Base-by-base conservation (phyloP, 495 filamentous ascomycete species). In the Penicillium robsamsonii region DNA sequence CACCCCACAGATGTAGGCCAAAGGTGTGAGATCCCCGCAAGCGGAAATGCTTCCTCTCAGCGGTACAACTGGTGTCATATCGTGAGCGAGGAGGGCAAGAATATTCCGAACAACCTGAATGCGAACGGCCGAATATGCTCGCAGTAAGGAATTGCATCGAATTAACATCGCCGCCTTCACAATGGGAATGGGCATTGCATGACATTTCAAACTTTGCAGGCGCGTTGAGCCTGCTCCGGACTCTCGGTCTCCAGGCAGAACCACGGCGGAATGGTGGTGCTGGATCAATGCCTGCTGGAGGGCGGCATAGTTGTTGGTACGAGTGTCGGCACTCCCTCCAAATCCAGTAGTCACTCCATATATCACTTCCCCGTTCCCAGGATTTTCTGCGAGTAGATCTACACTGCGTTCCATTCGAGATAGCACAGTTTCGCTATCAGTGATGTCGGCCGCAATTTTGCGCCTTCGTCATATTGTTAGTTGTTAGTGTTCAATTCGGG, bases 261-360 rank as follows among this genome's bases (percentile, higher is more conserved):
- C 29, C 29, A 31, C 29, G 29, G 29, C 29, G 9, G 29, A 31
- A 31, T 31, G 29, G 29, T 31, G 29, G 9, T 31, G 29, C 29
- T 31, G 29, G 29, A 31, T 31, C 29, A 31, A 31, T 31, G 29
- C 29, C 29, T 31, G 29, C 29, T 31, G 29, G 9, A 31, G 29
- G 29, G 29, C 29, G 29, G 29, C 29, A 31, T 31, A 31, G 9
- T 31, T 8, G 29, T 62, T 61, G 18, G 59, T 79, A 5, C 81
- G 70, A 0, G 76, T 74, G 55, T 86, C 82, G 18, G 84, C 84
- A 53, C 79, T 85, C 5, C 82, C 84, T n/a, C 84, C 84, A 49
- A 85, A 86, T 9, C 84, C 84, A 10, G 84, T 87, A 59, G 82
- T 87, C 57, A 87, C 83, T 5, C 84, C 84, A 25, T 60, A 60